Evolutionary conservation across 495 filamentous ascomycete species (phyloP).

Genomic region (Penicillium nucicola): DNA sequence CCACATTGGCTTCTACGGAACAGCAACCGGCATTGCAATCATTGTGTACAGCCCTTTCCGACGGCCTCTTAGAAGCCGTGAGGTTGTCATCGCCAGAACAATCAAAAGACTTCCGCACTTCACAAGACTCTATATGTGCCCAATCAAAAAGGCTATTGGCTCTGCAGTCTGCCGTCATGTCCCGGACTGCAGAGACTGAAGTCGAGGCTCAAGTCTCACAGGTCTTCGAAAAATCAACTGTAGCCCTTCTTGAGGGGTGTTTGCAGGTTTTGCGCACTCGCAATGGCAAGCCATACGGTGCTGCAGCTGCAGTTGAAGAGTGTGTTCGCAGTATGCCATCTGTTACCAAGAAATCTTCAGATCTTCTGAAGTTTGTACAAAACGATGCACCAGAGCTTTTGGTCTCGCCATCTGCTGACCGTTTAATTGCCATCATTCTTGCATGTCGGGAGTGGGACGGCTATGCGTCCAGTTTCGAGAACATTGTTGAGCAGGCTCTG

Average conservation of each 20-base stretch:
- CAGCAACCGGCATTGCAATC: slow-evolving; percentile 32
- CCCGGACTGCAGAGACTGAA: slow-evolving; percentile 23
- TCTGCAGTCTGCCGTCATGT: slow-evolving; percentile 49
- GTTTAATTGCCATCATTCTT: slow-evolving; percentile 39
- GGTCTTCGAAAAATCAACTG: slow-evolving; percentile 25
- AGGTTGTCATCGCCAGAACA: slow-evolving; percentile 72
- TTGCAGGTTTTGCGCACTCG: slow-evolving; percentile 49
- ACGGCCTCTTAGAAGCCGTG: slow-evolving; percentile 57
- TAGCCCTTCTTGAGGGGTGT: slow-evolving; percentile 46
- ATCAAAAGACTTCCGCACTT: slow-evolving; percentile 67
- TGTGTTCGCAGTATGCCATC: slow-evolving; percentile 42
- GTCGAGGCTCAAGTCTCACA: slow-evolving; percentile 16
- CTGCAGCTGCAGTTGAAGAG: slow-evolving; percentile 60
- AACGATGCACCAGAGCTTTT: slow-evolving; percentile 49
- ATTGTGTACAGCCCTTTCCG: slow-evolving; percentile 54
- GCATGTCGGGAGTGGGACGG: slow-evolving; percentile 40
- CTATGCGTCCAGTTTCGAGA: slow-evolving; percentile 38
- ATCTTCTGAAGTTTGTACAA: slow-evolving; percentile 42
- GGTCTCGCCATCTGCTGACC: slow-evolving; percentile 52
- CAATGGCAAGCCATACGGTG: slow-evolving; percentile 82
- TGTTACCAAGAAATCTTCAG: slow-evolving; percentile 29
- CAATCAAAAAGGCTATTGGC: slow-evolving; percentile 62
- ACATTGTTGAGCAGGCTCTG: slow-evolving; percentile 35
- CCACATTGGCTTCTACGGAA: slow-evolving; percentile 20
- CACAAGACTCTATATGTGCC: slow-evolving; percentile 61